A percentile compares a stretch with the other conserved stretches of the same genome.
Evolutionary conservation across 192 early-diverging fungal species (phyloP).

Genomic region (Entophlyctis luteolus): DNA sequence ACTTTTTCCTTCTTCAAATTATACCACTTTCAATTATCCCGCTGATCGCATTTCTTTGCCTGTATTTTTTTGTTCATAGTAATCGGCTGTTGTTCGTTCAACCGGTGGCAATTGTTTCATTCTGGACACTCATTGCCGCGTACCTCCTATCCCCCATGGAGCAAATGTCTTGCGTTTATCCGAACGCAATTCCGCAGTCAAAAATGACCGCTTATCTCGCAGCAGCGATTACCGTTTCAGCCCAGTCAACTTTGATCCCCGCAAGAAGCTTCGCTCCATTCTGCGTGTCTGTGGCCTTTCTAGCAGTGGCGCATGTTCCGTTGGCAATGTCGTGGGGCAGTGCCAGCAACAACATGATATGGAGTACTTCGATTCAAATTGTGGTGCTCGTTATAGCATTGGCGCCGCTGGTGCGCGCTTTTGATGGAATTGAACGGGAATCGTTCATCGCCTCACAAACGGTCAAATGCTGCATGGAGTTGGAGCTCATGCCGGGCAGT

Average conservation of each 20-base stretch:
- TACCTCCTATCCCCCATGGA: constrained; percentile 24
- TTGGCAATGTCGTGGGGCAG: constrained; percentile 11
- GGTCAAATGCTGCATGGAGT: constrained; percentile 9
- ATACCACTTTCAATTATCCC: constrained; percentile 10
- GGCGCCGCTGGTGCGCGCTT: constrained; percentile 5
- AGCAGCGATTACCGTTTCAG: neutral
- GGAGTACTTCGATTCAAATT: constrained; percentile 9
- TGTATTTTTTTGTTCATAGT: neutral
- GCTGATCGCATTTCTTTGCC: neutral
- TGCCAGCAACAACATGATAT: neutral
- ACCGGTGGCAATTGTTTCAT: constrained; percentile 7
- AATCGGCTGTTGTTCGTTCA: constrained; percentile 10
- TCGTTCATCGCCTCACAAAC: constrained; percentile 11
- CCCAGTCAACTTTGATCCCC: constrained; percentile 3
- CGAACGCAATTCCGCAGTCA: constrained; percentile 20
- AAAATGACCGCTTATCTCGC: constrained; percentile 18
- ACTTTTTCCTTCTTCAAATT: constrained; percentile 3
- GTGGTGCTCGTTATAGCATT: neutral
- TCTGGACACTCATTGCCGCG: constrained; percentile 7
- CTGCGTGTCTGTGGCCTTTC: constrained; percentile 18
- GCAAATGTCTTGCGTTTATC: constrained; percentile 1
- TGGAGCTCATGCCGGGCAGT: too few species aligned
- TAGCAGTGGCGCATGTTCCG: constrained; percentile 18
- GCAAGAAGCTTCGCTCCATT: constrained; percentile 18
- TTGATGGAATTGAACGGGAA: neutral